Base-by-base conservation (phyloP, 2,329 filamentous ascomycete genomes). In the Epichloe brachyelytri region DNA sequence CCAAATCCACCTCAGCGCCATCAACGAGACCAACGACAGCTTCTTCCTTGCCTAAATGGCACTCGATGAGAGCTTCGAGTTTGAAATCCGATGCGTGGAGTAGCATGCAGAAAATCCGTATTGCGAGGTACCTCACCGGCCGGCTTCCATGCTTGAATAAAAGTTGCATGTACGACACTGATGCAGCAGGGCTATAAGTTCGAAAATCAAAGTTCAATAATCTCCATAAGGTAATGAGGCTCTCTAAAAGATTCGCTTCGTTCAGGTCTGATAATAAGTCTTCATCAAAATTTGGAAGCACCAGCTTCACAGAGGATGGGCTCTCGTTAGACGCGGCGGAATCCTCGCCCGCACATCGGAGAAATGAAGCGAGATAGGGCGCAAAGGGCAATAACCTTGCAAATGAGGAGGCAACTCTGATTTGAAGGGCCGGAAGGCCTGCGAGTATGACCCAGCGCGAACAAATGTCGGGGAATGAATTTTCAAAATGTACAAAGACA, bases 301-400 rank as follows among this genome's bases (percentile, higher is more conserved):
- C 55, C 5, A 70, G 59, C 34, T 60, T 60, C 45, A 68, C 55
- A n/a, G 58, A 49, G 6, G 59, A 57, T 20, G 55, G 52, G 15
- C 54, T 49, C 11, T 53, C 51, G 10, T 50, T 26, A 4, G 49
- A 47, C 17, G 48, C 33, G 33, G 46, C 19, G 20, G 51, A 40
- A 20, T 39, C 17, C 34, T 44, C 50, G n/a, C 46, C 45, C n/a
- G 59, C 39, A 60, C 73, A 72, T 67, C 83, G 78, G 55, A 88
- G 77, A 64, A 89, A 87, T 53, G 82, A 78, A 49, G 83, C 81
- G 43, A 97, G 74, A 63, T 91, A 81, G 48, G 88, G 86, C 57
- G 86, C 86, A 72, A 93, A 83, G 17, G 88, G 87, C 59, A 96
- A 66, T 55, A 95, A 76, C 61, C 86, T 79, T 54, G 86, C 85